Evolutionary conservation across 495 filamentous ascomycete species (phyloP).

Genomic region (Schizothecium vesticola): DNA sequence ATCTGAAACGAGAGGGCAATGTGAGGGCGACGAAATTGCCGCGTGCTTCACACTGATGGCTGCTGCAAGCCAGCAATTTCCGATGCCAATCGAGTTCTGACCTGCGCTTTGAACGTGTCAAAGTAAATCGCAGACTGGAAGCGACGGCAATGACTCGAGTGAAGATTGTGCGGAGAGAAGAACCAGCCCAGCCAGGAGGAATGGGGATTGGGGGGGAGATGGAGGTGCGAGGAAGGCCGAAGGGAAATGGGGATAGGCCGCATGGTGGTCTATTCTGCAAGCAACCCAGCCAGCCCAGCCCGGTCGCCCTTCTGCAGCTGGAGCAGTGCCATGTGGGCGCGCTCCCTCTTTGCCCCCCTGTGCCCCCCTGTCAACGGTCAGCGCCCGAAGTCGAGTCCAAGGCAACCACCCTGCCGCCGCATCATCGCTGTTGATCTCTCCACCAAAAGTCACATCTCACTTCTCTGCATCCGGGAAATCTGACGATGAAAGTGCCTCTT

Average conservation of each 20-base stretch:
- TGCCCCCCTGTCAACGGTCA: not conserved
- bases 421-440: not conserved
- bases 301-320: not conserved
- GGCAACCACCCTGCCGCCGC: not conserved
- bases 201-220: conserved; percentile 6
- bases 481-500: not conserved
- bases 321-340: not conserved
- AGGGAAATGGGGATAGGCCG: not conserved
- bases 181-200: not conserved
- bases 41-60: not conserved
- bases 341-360: not conserved
- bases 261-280: conserved; percentile 3
- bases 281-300: not conserved
- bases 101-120: not conserved
- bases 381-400: not conserved
- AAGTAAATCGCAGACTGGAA: conserved; percentile 7
- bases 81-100: not conserved
- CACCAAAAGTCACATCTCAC: not conserved
- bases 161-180: conserved; percentile 4
- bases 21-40: not conserved
- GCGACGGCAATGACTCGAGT: not conserved
- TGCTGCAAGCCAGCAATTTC: not conserved
- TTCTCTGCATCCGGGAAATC: not conserved
- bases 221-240: conserved; percentile 3
- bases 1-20: conserved; percentile 14